Conservation (phyloP, 495 filamentous ascomycete genomes). For the Cercophora scortea region DNA sequence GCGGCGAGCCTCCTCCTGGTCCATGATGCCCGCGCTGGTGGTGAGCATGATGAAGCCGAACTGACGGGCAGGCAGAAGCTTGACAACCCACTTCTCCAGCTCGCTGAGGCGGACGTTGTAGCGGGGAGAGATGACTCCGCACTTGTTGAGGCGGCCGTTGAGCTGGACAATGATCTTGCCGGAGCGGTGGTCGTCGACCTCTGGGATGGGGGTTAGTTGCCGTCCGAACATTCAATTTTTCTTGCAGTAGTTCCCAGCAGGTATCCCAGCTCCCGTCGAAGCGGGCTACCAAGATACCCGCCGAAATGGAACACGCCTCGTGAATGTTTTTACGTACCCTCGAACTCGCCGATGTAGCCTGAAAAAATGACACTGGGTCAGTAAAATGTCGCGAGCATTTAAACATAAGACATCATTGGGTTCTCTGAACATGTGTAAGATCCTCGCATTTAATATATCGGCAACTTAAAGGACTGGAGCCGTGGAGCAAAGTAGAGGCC, state of each 20-base stretch:
- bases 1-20: constrained; percentile 97
- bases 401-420: constrained; percentile 76
- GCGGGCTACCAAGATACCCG: too few relatives aligned
- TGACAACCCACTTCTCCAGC: constrained; percentile 98
- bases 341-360: constrained; percentile 99
- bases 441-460: constrained; percentile 74
- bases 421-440: constrained; percentile 92
- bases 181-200: constrained; percentile 97
- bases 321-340: too few relatives aligned
- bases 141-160: constrained; percentile 96
- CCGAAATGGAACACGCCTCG: too few relatives aligned
- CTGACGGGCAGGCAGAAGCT: constrained; percentile 97
- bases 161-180: constrained; percentile 98
- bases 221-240: too few relatives aligned
- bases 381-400: constrained; percentile 74
- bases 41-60: constrained; percentile 99
- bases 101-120: constrained; percentile 97
- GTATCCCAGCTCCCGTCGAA: too few relatives aligned
- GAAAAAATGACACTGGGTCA: constrained; percentile 37
- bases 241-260: too few relatives aligned
- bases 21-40: constrained; percentile 98
- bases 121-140: constrained; percentile 94
- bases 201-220: too few relatives aligned
- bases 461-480: constrained; percentile 98
- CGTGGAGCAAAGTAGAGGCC: constrained; percentile 68